A percentile compares a stretch with the other conserved stretches of the same genome.
Evolutionary conservation across 495 filamentous ascomycete genomes (phyloP).

Genomic region (Penicillium daleae): DNA sequence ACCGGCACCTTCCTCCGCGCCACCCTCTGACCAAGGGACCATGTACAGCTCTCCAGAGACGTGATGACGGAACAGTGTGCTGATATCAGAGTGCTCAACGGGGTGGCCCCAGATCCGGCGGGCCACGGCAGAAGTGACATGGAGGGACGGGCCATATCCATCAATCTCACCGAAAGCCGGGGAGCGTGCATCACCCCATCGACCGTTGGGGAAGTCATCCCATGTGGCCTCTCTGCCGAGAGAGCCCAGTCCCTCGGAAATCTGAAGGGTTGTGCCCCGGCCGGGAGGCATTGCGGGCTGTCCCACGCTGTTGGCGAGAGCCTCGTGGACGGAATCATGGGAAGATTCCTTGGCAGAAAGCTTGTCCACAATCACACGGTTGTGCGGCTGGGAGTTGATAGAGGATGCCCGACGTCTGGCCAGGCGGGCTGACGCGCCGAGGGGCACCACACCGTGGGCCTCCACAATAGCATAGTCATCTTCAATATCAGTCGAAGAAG

Average conservation of each 20-base stretch:
- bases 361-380: constrained; percentile 78
- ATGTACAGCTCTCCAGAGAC: constrained; percentile 71
- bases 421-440: constrained; percentile 37
- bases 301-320: constrained; percentile 51
- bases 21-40: constrained; percentile 94
- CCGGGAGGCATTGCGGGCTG: constrained; percentile 49
- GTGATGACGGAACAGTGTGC: constrained; percentile 75
- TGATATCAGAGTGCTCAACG: constrained; percentile 67
- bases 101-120: constrained; percentile 84
- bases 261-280: constrained; percentile 81
- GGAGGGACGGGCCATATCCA: constrained; percentile 88
- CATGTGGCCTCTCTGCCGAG: constrained; percentile 94
- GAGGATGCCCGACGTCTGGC: constrained; percentile 53
- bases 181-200: constrained; percentile 90
- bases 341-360: constrained; percentile 41
- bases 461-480: constrained; percentile 47
- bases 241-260: constrained; percentile 89
- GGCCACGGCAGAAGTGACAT: constrained; percentile 77
- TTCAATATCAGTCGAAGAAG: constrained; percentile 44
- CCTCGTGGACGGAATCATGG: constrained; percentile 56
- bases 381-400: constrained; percentile 65
- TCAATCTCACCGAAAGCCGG: constrained; percentile 95
- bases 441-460: constrained; percentile 41
- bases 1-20: constrained; percentile 55
- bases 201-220: constrained; percentile 98